Evolutionary conservation across 2,329 filamentous ascomycete species (phyloP).

Genomic region (Aureobasidium mangrovei): DNA sequence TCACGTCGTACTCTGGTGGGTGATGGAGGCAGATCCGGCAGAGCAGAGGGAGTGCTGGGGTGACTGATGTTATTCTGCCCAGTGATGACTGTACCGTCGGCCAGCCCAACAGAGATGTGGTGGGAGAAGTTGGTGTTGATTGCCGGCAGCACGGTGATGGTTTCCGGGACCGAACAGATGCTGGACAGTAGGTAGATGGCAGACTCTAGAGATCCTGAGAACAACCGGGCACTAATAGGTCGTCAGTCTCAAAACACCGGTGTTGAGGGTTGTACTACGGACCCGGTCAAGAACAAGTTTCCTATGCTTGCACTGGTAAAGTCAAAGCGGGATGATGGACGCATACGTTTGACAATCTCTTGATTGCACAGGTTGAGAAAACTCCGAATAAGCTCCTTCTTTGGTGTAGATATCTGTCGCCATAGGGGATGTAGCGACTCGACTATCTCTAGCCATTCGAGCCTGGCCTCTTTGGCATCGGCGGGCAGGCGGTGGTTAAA

Average conservation of each 20-base stretch:
- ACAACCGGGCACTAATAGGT: conserved; percentile 62
- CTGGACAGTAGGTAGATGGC: conserved; percentile 83
- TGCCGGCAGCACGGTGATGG: conserved; percentile 73
- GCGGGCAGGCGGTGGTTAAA: conserved; percentile 79
- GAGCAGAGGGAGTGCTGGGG: conserved; percentile 13
- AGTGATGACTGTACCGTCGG: conserved; percentile 68
- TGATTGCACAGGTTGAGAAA: conserved; percentile 43
- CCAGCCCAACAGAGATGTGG: conserved; percentile 79
- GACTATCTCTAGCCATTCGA: conserved; percentile 82
- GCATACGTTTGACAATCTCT: conserved; percentile 40
- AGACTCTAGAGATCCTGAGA: conserved; percentile 85
- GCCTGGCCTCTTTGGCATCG: conserved; percentile 51
- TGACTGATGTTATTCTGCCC: conserved; percentile 92
- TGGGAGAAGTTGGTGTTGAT: conserved; percentile 94
- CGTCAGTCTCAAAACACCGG: background rate
- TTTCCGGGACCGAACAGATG: conserved; percentile 72
- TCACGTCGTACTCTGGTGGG: conserved; percentile 23
- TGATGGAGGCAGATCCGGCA: background rate
- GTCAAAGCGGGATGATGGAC: conserved; percentile 40
- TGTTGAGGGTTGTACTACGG: conserved; percentile 50
- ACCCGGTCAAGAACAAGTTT: conserved; percentile 43
- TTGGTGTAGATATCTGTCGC: conserved; percentile 43
- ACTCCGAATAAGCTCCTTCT: conserved; percentile 44
- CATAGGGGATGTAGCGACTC: conserved; percentile 74
- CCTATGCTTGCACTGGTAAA: conserved; percentile 43